Evolutionary conservation across 148 eudicot species (phyloP).

Genomic region (Spergularia marina): DNA sequence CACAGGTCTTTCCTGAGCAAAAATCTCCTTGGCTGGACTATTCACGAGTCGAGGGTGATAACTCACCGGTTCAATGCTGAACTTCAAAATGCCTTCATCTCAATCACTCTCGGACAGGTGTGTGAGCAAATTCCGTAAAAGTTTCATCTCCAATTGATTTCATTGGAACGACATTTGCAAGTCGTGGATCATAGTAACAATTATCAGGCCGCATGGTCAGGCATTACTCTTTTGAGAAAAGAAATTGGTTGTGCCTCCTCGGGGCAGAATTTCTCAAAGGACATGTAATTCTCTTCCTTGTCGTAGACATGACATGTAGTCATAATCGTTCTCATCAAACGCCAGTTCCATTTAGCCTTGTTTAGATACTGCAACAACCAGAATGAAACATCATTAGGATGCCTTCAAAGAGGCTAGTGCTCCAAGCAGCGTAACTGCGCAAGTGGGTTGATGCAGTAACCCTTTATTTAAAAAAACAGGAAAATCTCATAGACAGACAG

Average conservation of each 20-base stretch:
- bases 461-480: not conserved
- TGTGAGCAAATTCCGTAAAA: too few relatives aligned
- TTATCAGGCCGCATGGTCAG: constrained; percentile 62
- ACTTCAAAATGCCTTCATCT: too few relatives aligned
- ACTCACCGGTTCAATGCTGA: too few relatives aligned
- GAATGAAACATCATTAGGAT: not conserved
- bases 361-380: constrained; percentile 61
- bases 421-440: not conserved
- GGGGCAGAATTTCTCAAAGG: constrained; percentile 68
- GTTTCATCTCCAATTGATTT: too few relatives aligned
- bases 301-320: constrained; percentile 78
- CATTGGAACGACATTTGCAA: not conserved
- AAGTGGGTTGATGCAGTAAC: not conserved
- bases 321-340: constrained; percentile 83
- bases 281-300: constrained; percentile 60
- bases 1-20: too few relatives aligned
- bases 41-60: too few relatives aligned
- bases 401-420: not conserved
- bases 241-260: constrained; percentile 74
- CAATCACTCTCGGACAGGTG: too few relatives aligned
- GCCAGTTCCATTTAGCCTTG: constrained; percentile 98
- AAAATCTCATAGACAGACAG: not conserved
- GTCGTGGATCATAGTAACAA: not conserved
- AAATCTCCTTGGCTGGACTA: too few relatives aligned
- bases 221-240: constrained; percentile 75